These are phyloP conservation scores for Amanita exitialis DNA, from an alignment of 768 basidiomycete species.

Conservation along the genomic window DNA sequence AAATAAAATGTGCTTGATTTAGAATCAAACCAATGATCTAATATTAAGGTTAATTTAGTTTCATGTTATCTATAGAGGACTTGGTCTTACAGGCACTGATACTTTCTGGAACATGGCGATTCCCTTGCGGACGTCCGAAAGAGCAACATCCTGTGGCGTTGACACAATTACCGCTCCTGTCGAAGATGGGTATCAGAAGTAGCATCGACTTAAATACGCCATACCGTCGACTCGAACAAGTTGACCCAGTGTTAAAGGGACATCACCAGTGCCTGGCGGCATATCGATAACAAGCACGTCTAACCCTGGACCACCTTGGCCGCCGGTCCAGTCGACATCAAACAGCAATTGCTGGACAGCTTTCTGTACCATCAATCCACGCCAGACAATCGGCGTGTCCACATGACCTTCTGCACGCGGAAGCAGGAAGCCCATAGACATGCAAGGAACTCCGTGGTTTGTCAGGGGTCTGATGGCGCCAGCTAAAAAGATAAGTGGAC, in stretches of 20 bases:
- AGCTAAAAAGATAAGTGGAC: slow-evolving; percentile 24
- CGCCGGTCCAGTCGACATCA: slow-evolving; percentile 79
- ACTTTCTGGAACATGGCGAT: slow-evolving; percentile 90
- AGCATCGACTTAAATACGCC: slow-evolving; percentile 12
- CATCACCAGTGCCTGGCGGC: slow-evolving; percentile 97
- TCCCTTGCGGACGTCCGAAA: slow-evolving; percentile 87
- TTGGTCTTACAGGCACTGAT: slow-evolving; percentile 61
- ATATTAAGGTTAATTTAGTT: neutral
- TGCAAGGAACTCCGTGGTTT: slow-evolving; percentile 86
- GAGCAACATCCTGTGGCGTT: slow-evolving; percentile 90
- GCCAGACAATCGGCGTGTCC: slow-evolving; percentile 87
- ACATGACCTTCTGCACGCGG: slow-evolving; percentile 41
- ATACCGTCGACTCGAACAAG: slow-evolving; percentile 75
- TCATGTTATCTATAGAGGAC: neutral
- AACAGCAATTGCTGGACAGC: slow-evolving; percentile 94
- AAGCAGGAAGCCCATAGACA: slow-evolving; percentile 97
- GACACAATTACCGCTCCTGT: slow-evolving; percentile 89
- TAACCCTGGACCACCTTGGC: slow-evolving; percentile 36
- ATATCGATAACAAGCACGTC: slow-evolving; percentile 91
- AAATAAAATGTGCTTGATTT: slow-evolving; percentile 81
- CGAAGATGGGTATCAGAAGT: neutral
- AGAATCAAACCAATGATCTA: slow-evolving; percentile 84
- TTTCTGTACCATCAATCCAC: slow-evolving; percentile 97
- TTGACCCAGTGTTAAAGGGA: slow-evolving; percentile 86
- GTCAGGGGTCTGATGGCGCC: slow-evolving; percentile 74